A percentile compares a stretch with the other conserved stretches of the same genome.
Evolutionary conservation across 345 rosid species (phyloP).

Genomic region (Abelmoschus esculentus): DNA sequence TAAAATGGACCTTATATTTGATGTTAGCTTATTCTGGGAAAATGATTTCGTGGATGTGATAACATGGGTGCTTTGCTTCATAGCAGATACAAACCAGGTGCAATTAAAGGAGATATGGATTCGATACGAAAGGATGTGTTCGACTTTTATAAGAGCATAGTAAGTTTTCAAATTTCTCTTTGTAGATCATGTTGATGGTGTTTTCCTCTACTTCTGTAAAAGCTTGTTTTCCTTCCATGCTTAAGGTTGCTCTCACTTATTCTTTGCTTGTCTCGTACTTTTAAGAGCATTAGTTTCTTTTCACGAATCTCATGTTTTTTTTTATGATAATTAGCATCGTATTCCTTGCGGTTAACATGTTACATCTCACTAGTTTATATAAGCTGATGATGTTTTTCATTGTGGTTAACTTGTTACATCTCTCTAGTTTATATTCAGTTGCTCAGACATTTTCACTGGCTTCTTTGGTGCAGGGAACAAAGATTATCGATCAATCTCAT

Average conservation of each 20-base stretch:
- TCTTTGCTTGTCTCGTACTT: background rate
- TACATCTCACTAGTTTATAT: background rate
- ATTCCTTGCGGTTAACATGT: too few species aligned
- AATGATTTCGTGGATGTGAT: background rate
- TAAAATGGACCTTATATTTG: background rate
- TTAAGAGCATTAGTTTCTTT: background rate
- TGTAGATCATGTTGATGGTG: background rate
- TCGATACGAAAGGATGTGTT: slow-evolving; percentile 61
- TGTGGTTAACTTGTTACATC: background rate
- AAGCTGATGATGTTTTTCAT: too few species aligned
- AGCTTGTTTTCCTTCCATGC: background rate
- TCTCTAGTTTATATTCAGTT: background rate
- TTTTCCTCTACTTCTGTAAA: background rate
- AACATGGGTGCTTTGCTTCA: background rate
- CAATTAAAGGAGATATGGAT: slow-evolving; percentile 96
- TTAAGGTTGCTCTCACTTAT: background rate
- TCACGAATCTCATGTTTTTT: too few species aligned
- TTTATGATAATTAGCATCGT: too few species aligned
- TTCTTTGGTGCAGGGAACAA: slow-evolving; percentile 57
- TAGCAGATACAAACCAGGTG: slow-evolving; percentile 64
- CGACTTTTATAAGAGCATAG: slow-evolving; percentile 55
- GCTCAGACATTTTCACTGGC: slow-evolving; percentile 15
- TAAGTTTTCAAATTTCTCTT: slow-evolving; percentile 21
- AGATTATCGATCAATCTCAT: slow-evolving; percentile 63
- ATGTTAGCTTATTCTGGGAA: background rate